These are phyloP conservation scores for Neofusicoccum cordaticola DNA, from an alignment of 2,329 filamentous ascomycete species.

Conservation along the genomic window DNA sequence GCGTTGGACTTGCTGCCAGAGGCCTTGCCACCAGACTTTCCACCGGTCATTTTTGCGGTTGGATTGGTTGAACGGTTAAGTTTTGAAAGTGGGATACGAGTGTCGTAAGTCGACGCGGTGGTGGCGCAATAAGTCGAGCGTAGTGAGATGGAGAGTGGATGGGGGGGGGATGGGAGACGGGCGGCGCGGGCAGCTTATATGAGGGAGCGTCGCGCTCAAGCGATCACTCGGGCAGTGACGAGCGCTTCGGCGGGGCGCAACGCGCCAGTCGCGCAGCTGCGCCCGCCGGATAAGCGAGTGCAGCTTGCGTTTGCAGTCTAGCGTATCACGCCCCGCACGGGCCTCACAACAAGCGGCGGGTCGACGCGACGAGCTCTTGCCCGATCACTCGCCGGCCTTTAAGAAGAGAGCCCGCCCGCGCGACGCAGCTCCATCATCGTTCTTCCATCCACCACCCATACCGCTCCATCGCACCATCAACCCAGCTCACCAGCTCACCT, in stretches of 20 bases:
- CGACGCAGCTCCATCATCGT: conserved; percentile 40
- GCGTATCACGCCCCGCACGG: conserved; percentile 27
- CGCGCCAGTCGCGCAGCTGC: conserved; percentile 14
- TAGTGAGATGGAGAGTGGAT: conserved; percentile 18
- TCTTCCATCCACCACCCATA: conserved; percentile 35
- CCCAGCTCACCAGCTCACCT: conserved; percentile 21
- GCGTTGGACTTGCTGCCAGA: conserved; percentile 93
- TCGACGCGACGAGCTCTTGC: conserved; percentile 21
- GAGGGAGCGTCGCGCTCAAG: conserved; percentile 29
- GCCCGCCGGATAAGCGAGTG: conserved; percentile 12
- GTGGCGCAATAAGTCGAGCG: conserved; percentile 15
- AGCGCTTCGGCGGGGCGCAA: conserved; percentile 8
- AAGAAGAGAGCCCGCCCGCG: conserved; percentile 43
- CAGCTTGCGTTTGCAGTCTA: conserved; percentile 5
- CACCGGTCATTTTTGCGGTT: conserved; percentile 89
- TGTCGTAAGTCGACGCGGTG: background rate
- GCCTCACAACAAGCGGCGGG: conserved; percentile 22
- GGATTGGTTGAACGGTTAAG: conserved; percentile 27
- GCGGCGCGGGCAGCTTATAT: conserved; percentile 37
- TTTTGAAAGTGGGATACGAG: conserved; percentile 34
- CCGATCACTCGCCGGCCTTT: conserved; percentile 23
- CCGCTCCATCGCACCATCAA: conserved; percentile 21
- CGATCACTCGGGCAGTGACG: conserved; percentile 15
- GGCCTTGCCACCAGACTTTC: conserved; percentile 99
- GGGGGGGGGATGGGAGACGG: conserved; percentile 34